These are phyloP conservation scores for Microdochium bolleyi DNA, from an alignment of 2,329 filamentous ascomycete species.

Conservation along the genomic window DNA sequence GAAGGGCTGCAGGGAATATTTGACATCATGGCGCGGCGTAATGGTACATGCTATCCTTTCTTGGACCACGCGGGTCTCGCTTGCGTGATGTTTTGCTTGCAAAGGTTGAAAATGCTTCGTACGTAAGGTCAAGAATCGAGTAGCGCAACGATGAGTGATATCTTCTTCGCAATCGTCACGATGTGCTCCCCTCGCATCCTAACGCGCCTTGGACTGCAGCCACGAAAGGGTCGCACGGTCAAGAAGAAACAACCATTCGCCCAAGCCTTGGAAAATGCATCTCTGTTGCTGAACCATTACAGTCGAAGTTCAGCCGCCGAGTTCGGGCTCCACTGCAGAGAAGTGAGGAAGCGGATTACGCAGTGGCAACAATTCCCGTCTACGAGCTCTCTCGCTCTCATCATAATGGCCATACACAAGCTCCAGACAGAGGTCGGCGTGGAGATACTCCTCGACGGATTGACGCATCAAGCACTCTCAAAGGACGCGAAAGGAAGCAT, in stretches of 20 bases:
- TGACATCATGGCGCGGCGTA: neutral
- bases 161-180: neutral
- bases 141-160: neutral
- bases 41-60: too few relatives aligned
- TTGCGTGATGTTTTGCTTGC: too few relatives aligned
- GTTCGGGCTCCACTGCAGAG: neutral
- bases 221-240: neutral
- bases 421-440: neutral
- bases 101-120: neutral
- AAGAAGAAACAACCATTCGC: neutral
- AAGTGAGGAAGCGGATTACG: neutral
- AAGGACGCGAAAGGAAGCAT: conserved; percentile 9
- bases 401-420: neutral
- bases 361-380: neutral
- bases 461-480: conserved; percentile 10
- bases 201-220: neutral
- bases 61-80: neutral
- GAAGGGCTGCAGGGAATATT: neutral
- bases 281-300: neutral
- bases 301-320: neutral
- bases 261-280: neutral
- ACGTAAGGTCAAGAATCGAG: neutral
- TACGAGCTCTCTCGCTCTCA: neutral
- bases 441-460: conserved; percentile 3
- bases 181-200: neutral